A percentile compares a stretch with the other conserved stretches of the same genome.
Evolutionary conservation across 2,329 filamentous ascomycete genomes (phyloP).

Genomic region (Colletotrichum musae): DNA sequence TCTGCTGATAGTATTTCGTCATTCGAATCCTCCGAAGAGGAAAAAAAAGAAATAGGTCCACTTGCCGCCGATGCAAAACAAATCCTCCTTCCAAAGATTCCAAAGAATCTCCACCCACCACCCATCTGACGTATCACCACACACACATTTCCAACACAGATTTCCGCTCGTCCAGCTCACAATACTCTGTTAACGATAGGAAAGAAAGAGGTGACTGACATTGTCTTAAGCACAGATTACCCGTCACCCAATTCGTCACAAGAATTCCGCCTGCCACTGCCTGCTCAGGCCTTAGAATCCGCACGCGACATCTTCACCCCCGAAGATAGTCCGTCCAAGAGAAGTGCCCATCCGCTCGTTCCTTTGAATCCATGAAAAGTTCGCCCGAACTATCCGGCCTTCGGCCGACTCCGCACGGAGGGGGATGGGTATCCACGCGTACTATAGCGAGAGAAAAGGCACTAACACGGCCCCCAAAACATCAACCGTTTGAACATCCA

Average conservation of each 20-base stretch:
- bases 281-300: too few relatives aligned
- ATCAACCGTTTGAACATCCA: constrained; percentile 30
- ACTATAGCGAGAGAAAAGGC: too few relatives aligned
- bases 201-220: too few relatives aligned
- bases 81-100: too few relatives aligned
- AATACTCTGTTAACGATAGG: too few relatives aligned
- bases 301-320: background rate
- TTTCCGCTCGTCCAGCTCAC: background rate
- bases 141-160: background rate
- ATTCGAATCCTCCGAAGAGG: too few relatives aligned
- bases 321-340: background rate
- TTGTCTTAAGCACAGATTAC: too few relatives aligned
- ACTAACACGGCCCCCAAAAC: constrained; percentile 21
- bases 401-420: background rate
- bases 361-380: background rate
- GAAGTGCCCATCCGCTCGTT: background rate
- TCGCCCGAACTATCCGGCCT: background rate
- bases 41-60: too few relatives aligned
- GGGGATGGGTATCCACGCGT: background rate
- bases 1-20: too few relatives aligned
- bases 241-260: too few relatives aligned
- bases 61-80: too few relatives aligned
- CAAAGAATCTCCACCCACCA: background rate
- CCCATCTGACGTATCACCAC: background rate
- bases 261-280: background rate